These are phyloP conservation scores for Fraxinus pennsylvanica DNA, from an alignment of 257 asterid species.

Conservation along the genomic window DNA sequence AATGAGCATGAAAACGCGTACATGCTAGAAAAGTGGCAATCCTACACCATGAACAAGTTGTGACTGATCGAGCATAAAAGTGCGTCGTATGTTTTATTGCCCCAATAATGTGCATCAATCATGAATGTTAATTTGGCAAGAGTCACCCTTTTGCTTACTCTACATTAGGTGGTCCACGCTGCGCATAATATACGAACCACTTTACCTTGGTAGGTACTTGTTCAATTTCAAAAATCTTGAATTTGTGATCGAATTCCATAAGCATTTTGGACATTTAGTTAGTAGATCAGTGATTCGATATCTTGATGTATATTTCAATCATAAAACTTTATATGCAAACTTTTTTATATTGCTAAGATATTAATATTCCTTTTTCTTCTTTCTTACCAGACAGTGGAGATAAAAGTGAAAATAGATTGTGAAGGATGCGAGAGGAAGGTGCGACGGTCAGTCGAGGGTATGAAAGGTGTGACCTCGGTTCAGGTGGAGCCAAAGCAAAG, in stretches of 20 bases:
- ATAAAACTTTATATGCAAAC: neutral
- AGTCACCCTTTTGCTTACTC: too few species aligned
- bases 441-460: conserved; percentile 81
- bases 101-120: too few species aligned
- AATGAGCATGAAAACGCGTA: too few species aligned
- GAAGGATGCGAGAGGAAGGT: conserved; percentile 95
- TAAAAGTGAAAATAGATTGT: conserved; percentile 90
- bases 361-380: neutral
- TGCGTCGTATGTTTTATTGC: too few species aligned
- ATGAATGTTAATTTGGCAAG: too few species aligned
- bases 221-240: neutral
- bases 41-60: too few species aligned
- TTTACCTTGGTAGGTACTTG: neutral
- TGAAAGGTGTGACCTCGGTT: conserved; percentile 88
- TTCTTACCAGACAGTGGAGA: conserved; percentile 72
- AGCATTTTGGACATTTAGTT: neutral
- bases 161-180: neutral
- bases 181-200: neutral
- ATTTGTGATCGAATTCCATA: neutral
- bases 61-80: too few species aligned
- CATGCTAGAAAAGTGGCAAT: too few species aligned
- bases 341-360: neutral
- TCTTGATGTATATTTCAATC: neutral
- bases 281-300: neutral
- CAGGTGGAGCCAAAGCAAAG: conserved; percentile 67